Conservation (phyloP, 2,329 filamentous ascomycete genomes). For the Ceratocystis diversiconidia region DNA sequence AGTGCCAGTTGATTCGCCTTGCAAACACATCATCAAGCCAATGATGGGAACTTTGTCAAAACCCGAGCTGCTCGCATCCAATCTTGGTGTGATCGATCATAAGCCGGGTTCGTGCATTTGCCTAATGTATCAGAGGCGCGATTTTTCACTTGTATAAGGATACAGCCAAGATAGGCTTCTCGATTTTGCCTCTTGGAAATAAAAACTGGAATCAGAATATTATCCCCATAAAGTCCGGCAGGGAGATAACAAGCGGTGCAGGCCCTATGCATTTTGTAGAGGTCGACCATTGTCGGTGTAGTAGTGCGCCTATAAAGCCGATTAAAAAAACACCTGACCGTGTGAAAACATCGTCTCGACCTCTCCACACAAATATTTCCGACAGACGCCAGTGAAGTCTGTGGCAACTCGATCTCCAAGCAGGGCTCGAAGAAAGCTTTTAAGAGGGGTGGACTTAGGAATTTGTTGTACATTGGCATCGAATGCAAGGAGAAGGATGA, state of each 20-base stretch:
- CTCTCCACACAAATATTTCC: not conserved
- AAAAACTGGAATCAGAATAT: not conserved
- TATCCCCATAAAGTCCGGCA: not conserved
- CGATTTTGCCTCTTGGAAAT: not conserved
- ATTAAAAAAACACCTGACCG: not conserved
- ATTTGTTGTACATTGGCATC: not conserved
- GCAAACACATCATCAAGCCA: not conserved
- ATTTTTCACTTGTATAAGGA: not conserved
- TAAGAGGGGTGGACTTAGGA: not conserved
- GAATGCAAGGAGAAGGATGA: not conserved
- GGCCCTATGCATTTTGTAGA: not conserved
- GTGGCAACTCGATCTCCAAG: not conserved
- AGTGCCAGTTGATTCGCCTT: not conserved
- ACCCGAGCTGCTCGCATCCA: too few species aligned
- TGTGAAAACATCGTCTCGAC: not conserved
- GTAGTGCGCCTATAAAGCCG: not conserved
- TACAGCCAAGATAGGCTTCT: not conserved
- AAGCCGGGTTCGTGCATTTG: too few species aligned
- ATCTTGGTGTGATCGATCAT: too few species aligned
- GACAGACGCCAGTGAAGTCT: not conserved
- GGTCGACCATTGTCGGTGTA: not conserved
- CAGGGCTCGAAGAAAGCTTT: not conserved
- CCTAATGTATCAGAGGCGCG: too few species aligned
- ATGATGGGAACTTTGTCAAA: not conserved
- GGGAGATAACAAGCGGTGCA: not conserved